Conservation (phyloP, 495 filamentous ascomycete species). For the Lepraria neglecta region DNA sequence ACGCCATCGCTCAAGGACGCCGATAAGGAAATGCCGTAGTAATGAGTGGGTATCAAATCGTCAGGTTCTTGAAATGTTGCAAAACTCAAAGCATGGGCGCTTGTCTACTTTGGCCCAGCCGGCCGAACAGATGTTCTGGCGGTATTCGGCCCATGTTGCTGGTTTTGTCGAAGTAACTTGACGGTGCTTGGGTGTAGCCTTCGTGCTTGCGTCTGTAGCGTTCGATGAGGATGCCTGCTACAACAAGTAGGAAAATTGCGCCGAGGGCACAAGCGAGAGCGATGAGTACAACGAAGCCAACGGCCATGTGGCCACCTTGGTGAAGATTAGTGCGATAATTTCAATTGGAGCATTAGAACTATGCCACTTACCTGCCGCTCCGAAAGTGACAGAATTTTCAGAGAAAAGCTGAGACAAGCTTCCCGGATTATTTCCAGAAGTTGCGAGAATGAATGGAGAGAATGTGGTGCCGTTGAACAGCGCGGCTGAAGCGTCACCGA, state of each 20-base stretch:
- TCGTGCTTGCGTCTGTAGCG: conserved; percentile 76
- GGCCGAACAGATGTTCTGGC: conserved; percentile 70
- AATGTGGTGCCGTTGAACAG: conserved; percentile 76
- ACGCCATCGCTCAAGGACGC: conserved; percentile 23
- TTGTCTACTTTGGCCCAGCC: conserved; percentile 36
- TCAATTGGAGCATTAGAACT: background rate
- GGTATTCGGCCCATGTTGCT: conserved; percentile 74
- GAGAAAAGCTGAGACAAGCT: conserved; percentile 75
- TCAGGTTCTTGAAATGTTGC: conserved; percentile 12
- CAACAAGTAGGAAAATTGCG: conserved; percentile 81
- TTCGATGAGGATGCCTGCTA: conserved; percentile 75
- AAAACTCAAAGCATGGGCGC: conserved; percentile 26
- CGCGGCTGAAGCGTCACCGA: conserved; percentile 80
- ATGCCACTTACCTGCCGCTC: conserved; percentile 41
- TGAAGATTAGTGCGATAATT: conserved; percentile 13
- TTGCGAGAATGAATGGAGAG: conserved; percentile 72
- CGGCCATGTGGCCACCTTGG: conserved; percentile 57
- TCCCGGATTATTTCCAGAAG: conserved; percentile 57
- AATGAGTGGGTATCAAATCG: conserved; percentile 26
- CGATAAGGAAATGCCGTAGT: conserved; percentile 11
- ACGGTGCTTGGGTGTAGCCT: conserved; percentile 79
- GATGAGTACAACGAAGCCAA: conserved; percentile 85
- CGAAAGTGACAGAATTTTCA: conserved; percentile 63
- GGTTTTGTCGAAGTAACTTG: conserved; percentile 63
- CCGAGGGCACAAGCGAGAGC: conserved; percentile 84